Percentiles rank a stretch among this genome's conserved stretches.
Conservation (phyloP, 768 basidiomycete species). For the Russula sp. region DNA sequence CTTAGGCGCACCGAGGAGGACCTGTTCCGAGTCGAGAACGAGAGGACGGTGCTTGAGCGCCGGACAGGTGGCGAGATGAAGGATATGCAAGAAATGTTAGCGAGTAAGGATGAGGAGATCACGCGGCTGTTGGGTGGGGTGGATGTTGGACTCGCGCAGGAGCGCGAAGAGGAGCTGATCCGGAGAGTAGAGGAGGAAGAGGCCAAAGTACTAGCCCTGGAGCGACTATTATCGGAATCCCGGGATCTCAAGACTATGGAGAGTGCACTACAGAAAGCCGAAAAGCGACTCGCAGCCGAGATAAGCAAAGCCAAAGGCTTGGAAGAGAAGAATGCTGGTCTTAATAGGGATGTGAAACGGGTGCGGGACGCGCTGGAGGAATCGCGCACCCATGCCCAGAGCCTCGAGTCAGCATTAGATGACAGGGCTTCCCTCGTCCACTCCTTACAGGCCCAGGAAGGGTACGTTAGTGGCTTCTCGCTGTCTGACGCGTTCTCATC, state of each 20-base stretch:
- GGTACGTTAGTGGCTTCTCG: constrained; percentile 22
- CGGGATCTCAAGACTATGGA: constrained; percentile 36
- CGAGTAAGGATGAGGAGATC: constrained; percentile 58
- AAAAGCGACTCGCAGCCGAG: constrained; percentile 36
- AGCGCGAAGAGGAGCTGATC: constrained; percentile 55
- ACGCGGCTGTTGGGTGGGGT: constrained; percentile 36
- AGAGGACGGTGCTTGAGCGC: constrained; percentile 50
- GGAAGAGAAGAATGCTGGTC: constrained; percentile 40
- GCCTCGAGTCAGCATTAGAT: constrained; percentile 20
- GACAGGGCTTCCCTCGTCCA: constrained; percentile 27
- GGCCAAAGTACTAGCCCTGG: constrained; percentile 54
- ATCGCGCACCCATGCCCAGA: constrained; percentile 31
- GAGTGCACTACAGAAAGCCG: constrained; percentile 25
- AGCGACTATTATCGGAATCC: constrained; percentile 41
- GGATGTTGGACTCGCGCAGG: constrained; percentile 33
- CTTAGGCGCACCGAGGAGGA: constrained; percentile 43
- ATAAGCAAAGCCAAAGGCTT: constrained; percentile 34
- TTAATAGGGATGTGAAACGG: constrained; percentile 52
- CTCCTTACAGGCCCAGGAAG: constrained; percentile 27
- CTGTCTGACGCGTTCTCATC: background rate
- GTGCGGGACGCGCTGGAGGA: constrained; percentile 41
- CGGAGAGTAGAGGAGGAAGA: constrained; percentile 70
- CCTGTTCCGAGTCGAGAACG: constrained; percentile 50
- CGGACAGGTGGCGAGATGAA: constrained; percentile 39
- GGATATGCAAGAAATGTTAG: constrained; percentile 40